Percentiles rank a stretch among this genome's conserved stretches.
These are phyloP conservation scores for Extremus antarcticus DNA, from an alignment of 495 filamentous ascomycete genomes.

Conservation along the genomic window DNA sequence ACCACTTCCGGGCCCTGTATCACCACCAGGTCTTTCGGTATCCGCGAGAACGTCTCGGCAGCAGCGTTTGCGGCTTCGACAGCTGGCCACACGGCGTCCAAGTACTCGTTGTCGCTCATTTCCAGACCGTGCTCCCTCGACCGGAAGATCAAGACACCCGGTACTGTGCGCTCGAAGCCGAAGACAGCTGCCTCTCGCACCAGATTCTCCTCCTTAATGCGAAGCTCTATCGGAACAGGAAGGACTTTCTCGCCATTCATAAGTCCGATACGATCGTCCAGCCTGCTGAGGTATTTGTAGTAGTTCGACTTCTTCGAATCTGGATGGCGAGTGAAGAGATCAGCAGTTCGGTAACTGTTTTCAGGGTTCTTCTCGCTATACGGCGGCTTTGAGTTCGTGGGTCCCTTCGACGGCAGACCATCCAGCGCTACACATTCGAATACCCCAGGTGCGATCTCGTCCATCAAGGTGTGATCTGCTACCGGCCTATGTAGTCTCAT, in stretches of 20 bases:
- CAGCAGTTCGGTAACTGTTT: conserved; percentile 45
- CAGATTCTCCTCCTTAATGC: conserved; percentile 39
- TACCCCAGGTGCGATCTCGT: conserved; percentile 17
- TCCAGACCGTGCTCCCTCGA: conserved; percentile 4
- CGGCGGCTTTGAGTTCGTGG: conserved; percentile 35
- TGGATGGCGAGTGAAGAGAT: conserved; percentile 54
- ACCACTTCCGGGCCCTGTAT: conserved; percentile 5
- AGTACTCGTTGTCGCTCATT: conserved; percentile 14
- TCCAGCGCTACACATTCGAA: conserved; percentile 16
- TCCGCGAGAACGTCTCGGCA: conserved; percentile 10
- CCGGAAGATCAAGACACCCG: conserved; percentile 25
- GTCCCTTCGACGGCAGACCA: conserved; percentile 40
- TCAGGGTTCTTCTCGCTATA: conserved; percentile 18
- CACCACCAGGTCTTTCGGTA: conserved; percentile 19
- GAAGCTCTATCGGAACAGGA: conserved; percentile 51
- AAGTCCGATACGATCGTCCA: conserved; percentile 55
- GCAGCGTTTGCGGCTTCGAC: conserved; percentile 17
- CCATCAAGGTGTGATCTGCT: conserved; percentile 12
- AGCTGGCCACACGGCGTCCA: conserved; percentile 16
- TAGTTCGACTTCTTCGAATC: conserved; percentile 37
- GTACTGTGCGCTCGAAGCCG: conserved; percentile 27
- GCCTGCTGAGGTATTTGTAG: conserved; percentile 54
- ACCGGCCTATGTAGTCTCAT: conserved; percentile 21
- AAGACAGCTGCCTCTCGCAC: conserved; percentile 51
- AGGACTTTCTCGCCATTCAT: conserved; percentile 60